Base-by-base conservation (phyloP, 2,329 filamentous ascomycete species). In the Aspergillus bombycis region DNA sequence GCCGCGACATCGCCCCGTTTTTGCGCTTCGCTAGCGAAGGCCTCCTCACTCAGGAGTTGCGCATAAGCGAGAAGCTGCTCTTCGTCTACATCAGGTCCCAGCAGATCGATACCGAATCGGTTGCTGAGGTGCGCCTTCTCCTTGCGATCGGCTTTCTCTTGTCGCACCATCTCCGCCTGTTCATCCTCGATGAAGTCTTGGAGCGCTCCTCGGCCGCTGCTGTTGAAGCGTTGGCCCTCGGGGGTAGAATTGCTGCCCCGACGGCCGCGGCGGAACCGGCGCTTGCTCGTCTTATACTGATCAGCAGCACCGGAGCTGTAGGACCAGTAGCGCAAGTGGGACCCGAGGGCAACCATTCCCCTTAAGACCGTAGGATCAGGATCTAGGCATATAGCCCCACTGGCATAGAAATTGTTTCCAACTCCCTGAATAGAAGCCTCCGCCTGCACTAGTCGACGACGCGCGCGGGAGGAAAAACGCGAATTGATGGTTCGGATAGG, bases 291-390 rank as follows among this genome's bases (percentile, higher is more conserved):
- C 57, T 90, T 86, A 64, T 90, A 88, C 65, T 93, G 89, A 71
- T 91, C 89, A 0, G 90, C 90, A 11, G 85, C 85, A 28, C 86
- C 85, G n/a, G 93, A 94, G 76, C 92, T 96, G 75, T 96, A 98
- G 4, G 91, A 89, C 95, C 95, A 99, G 76, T 93, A 98, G 14
- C 93, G 91, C 21, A 99, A 80, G 72, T 94, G 91, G 0, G 91
- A 91, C 12, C 95, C 95, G 57, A 97, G 88, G 0, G 94, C 91
- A 1, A 97, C 89, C 65, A 97, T 88, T 7, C 95, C 95, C 41
- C 94, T 89, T 16, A 99, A 85, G 0, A 91, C 84, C 0, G 93
- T 94, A 28, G 95, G 88, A 71, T 98, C 93, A 0, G 94, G 91
- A 70, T 99, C 95, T 1, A 99, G 84, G 65, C 86, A 89, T 60